Conservation (phyloP, 768 basidiomycete species). For the Lentinula lateritia region DNA sequence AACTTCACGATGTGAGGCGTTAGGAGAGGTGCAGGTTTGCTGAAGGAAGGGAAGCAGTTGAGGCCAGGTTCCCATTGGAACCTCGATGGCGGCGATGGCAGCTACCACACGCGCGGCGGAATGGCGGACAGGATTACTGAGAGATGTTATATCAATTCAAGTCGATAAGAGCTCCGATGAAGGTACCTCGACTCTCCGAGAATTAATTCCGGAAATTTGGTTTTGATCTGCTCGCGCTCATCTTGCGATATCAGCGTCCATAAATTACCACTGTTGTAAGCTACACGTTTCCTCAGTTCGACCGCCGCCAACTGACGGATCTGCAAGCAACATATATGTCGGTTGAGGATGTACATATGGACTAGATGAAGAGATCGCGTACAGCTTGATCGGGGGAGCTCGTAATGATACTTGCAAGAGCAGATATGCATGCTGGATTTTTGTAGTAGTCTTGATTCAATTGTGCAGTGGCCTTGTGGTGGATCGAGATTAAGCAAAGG, state of each 20-base stretch:
- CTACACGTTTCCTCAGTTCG: slow-evolving; percentile 90
- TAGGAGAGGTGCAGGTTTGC: slow-evolving; percentile 62
- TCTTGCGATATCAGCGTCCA: slow-evolving; percentile 71
- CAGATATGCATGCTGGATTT: slow-evolving; percentile 84
- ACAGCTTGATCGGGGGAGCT: slow-evolving; percentile 82
- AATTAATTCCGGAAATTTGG: slow-evolving; percentile 71
- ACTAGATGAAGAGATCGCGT: slow-evolving; percentile 27
- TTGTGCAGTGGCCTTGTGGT: slow-evolving; percentile 74
- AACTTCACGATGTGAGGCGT: slow-evolving; percentile 81
- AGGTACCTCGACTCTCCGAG: slow-evolving; percentile 74
- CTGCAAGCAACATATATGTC: slow-evolving; percentile 33
- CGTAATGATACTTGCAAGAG: slow-evolving; percentile 81
- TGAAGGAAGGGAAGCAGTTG: slow-evolving; percentile 85
- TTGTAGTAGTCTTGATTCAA: slow-evolving; percentile 94
- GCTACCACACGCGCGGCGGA: slow-evolving; percentile 90
- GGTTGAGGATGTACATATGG: not conserved
- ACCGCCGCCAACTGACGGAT: slow-evolving; percentile 96
- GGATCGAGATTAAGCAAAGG: slow-evolving; percentile 7
- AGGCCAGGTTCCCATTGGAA: slow-evolving; percentile 76
- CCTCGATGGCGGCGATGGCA: slow-evolving; percentile 86
- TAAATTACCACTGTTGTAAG: slow-evolving; percentile 70
- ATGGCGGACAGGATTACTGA: slow-evolving; percentile 86
- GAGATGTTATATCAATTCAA: slow-evolving; percentile 13
- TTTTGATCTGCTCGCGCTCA: slow-evolving; percentile 80
- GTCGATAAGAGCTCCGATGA: not conserved